A percentile compares a stretch with the other conserved stretches of the same genome.
phyloP scores from a whole-genome alignment of 768 basidiomycete genomes.

The Symmetrospora coprosmae region DNA sequence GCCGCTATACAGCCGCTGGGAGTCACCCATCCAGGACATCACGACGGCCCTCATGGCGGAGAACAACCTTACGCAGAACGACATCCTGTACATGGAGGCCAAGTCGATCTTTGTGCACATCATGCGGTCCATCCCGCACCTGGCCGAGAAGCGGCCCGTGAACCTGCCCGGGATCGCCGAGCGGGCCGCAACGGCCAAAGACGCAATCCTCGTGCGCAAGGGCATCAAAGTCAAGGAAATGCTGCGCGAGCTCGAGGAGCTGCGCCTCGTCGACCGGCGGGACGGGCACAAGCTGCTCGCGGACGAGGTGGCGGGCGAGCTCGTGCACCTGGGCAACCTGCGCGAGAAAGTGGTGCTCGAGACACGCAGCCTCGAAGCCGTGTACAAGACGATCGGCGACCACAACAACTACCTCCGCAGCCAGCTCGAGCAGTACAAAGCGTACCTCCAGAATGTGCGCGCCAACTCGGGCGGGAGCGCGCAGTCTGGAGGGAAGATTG shows the following conservation, averaged over 20 bases:
- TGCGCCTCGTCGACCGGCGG: constrained; percentile 60
- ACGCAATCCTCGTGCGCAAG: constrained; percentile 82
- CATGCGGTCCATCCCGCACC: constrained; percentile 79
- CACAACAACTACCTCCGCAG: constrained; percentile 94
- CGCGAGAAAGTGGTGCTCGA: constrained; percentile 89
- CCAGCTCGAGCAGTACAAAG: constrained; percentile 98
- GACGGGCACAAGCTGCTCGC: constrained; percentile 93
- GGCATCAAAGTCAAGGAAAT: constrained; percentile 99
- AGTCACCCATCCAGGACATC: constrained; percentile 95
- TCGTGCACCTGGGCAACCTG: constrained; percentile 87
- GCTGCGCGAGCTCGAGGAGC: constrained; percentile 85
- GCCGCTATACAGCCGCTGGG: constrained; percentile 90
- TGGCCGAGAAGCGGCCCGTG: constrained; percentile 71
- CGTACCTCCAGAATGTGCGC: constrained; percentile 93
- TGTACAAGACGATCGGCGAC: constrained; percentile 98
- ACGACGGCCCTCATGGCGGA: constrained; percentile 78
- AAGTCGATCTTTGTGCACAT: constrained; percentile 98
- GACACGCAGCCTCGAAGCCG: constrained; percentile 80
- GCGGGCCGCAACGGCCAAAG: constrained; percentile 90
- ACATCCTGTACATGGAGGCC: constrained; percentile 99
- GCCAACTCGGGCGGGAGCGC: constrained; percentile 67
- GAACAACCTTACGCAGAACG: constrained; percentile 83
- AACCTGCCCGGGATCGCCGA: constrained; percentile 80
- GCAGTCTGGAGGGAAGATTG: constrained; percentile 60
- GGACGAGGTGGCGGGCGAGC: constrained; percentile 88